Conservation (phyloP, 2,329 filamentous ascomycete genomes). For the Penicillium sp. region DNA sequence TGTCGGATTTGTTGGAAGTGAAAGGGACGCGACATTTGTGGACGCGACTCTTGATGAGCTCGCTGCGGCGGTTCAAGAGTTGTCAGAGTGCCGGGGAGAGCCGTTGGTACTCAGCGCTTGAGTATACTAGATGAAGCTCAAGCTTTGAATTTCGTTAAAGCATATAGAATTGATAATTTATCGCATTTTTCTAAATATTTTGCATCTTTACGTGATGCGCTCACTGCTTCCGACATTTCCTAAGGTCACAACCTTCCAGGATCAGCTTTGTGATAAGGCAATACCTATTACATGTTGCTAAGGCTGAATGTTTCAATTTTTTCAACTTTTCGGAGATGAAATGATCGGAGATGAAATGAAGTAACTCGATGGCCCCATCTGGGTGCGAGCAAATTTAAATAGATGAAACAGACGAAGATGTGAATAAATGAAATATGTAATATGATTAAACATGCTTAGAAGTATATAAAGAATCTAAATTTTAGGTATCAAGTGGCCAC, state of each 20-base stretch:
- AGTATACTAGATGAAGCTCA: slow-evolving; percentile 2
- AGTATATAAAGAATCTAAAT: slow-evolving; percentile 1
- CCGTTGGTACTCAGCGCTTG: slow-evolving; percentile 9
- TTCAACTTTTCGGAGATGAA: too few relatives aligned
- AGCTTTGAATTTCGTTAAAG: neutral
- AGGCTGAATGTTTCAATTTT: too few relatives aligned
- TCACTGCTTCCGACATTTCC: too few relatives aligned
- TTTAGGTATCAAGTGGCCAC: slow-evolving; percentile 24
- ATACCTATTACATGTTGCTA: too few relatives aligned
- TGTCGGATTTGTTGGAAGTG: slow-evolving; percentile 55
- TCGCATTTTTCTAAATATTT: too few relatives aligned
- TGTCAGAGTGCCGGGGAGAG: slow-evolving; percentile 27
- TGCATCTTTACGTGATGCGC: too few relatives aligned
- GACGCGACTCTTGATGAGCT: slow-evolving; percentile 55
- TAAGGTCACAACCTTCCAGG: too few relatives aligned
- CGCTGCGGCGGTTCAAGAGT: slow-evolving; percentile 41
- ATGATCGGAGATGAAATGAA: too few relatives aligned
- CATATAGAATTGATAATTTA: neutral
- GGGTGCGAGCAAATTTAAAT: too few relatives aligned
- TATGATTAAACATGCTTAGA: slow-evolving; percentile 1
- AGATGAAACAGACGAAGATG: too few relatives aligned
- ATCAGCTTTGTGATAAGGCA: too few relatives aligned
- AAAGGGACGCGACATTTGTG: slow-evolving; percentile 53
- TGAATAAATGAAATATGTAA: neutral
- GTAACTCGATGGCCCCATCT: too few relatives aligned